A percentile compares a stretch with the other conserved stretches of the same genome.
Evolutionary conservation across 140 eudicot species (phyloP).

Genomic region (Oenanthe javanica): DNA sequence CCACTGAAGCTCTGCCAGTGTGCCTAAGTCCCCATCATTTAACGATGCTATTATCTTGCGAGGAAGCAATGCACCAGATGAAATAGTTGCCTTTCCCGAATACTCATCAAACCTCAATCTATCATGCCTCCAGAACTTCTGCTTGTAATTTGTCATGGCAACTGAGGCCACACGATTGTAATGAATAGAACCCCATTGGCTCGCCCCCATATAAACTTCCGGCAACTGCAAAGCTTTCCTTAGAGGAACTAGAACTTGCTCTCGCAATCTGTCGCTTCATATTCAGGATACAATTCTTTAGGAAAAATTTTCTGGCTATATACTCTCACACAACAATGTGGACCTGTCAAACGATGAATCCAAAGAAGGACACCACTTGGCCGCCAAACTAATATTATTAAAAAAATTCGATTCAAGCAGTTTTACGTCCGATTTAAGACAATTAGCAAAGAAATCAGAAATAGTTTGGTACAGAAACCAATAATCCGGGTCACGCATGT

Average conservation of each 20-base stretch:
- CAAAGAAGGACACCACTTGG: constrained; percentile 7
- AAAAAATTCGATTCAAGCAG: background rate
- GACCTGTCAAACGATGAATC: background rate
- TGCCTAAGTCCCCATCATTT: background rate
- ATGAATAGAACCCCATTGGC: background rate
- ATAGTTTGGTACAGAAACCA: background rate
- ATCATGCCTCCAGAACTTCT: background rate
- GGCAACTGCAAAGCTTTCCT: constrained; percentile 4
- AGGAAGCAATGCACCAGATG: constrained; percentile 14
- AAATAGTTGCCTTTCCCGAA: constrained; percentile 1
- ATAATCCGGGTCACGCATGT: background rate
- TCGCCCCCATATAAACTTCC: constrained; percentile 1
- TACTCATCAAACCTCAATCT: constrained; percentile 3
- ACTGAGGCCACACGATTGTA: constrained; percentile 3
- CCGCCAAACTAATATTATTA: background rate
- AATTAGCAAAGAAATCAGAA: background rate
- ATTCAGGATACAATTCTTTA: background rate
- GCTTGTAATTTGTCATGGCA: background rate
- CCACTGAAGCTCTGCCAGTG: constrained; percentile 15
- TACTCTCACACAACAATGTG: constrained; percentile 1
- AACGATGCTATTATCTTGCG: constrained; percentile 3
- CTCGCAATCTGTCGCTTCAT: constrained; percentile 4
- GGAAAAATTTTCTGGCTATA: constrained; percentile 7
- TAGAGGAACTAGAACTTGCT: constrained; percentile 6
- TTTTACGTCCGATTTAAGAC: background rate